Conservation (phyloP, 2,329 filamentous ascomycete genomes). For the Fusarium beomiforme region DNA sequence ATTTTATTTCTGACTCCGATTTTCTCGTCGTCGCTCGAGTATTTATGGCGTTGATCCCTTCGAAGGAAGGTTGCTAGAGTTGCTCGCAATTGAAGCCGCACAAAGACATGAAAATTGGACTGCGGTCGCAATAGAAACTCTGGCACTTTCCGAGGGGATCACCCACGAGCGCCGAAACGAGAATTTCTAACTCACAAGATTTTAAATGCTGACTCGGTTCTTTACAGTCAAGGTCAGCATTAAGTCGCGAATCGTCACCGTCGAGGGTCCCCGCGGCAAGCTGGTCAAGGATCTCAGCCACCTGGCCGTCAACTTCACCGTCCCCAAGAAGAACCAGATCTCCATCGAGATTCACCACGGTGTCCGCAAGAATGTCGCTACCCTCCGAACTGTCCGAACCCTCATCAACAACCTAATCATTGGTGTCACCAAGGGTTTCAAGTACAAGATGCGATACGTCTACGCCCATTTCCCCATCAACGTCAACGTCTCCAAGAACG, state of each 20-base stretch:
- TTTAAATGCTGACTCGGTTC: slow-evolving; percentile 44
- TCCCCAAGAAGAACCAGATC: slow-evolving; percentile 86
- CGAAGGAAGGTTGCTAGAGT: slow-evolving; percentile 17
- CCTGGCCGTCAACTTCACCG: slow-evolving; percentile 93
- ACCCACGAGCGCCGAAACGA: slow-evolving; percentile 7
- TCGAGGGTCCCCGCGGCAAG: slow-evolving; percentile 98
- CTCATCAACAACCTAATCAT: slow-evolving; percentile 99
- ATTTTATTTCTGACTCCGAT: slow-evolving; percentile 18
- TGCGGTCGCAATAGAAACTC: slow-evolving; percentile 10
- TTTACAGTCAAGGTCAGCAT: slow-evolving; percentile 92
- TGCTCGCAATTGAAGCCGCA: slow-evolving; percentile 26
- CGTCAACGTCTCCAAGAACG: slow-evolving; percentile 98
- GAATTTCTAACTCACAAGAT: slow-evolving; percentile 2
- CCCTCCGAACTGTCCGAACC: slow-evolving; percentile 96
- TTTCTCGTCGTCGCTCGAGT: slow-evolving; percentile 8
- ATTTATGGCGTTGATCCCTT: slow-evolving; percentile 10
- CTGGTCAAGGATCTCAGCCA: slow-evolving; percentile 97
- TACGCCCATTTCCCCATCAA: slow-evolving; percentile 99
- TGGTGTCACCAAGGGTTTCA: slow-evolving; percentile 98
- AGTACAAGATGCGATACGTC: slow-evolving; percentile 99
- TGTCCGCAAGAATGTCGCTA: slow-evolving; percentile 95
- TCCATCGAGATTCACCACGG: slow-evolving; percentile 99
- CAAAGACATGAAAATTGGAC: slow-evolving; percentile 23
- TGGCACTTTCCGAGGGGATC: not conserved
- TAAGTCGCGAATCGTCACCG: slow-evolving; percentile 95